Evolutionary conservation across 345 rosid genomes (phyloP), one percentile per base, ranked within the genome.

Genomic region (Mallotus nudiflorus): DNA sequence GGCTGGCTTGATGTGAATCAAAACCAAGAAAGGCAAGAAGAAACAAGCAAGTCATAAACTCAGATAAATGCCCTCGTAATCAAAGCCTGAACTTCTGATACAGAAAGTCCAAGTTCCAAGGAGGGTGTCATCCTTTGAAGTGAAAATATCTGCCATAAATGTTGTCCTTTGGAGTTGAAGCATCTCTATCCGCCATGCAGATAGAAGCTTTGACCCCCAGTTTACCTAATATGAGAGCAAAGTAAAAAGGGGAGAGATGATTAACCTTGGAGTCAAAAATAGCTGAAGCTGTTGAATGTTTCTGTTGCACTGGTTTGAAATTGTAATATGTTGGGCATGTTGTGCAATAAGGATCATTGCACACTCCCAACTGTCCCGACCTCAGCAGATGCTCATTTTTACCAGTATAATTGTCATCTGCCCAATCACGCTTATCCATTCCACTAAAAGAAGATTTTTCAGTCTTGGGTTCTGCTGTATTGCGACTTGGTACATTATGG

Each of bases 261-360:
- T 49, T 28, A 63, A 86, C 91, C 87, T 66, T 77, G 56, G 86
- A 61, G 71, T 88, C 96, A 77, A 86, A 87, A 65, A 83, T 61
- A 42, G 81, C 67, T 4, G 92, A 87, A 66, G 78, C 62, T 69
- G 65, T 87, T 35, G 85, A 74, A 61, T 46, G 31, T 19, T 73
- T 85, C n/a, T 73, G 75, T 31, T 74, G 80, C 27, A 73, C 70
- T 54, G 82, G 72, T 72, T 81, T 81, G 49, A 66, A 64, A 69
- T 80, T 82, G 85, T 88, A 88, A 67, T 73, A 82, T 27, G 88
- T 76, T 39, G 96, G 98, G 58, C 98, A 94, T 68, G 89, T 88
- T 20, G 97, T 94, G 80, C 97, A 91, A 71, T 91, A 94, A 69
- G 96, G 98, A 83, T 90, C 93, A 78, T 82, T 83, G 73, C 98